These are phyloP conservation scores for Aspergillus awamori DNA, from an alignment of 2,329 filamentous ascomycete species.

Conservation along the genomic window DNA sequence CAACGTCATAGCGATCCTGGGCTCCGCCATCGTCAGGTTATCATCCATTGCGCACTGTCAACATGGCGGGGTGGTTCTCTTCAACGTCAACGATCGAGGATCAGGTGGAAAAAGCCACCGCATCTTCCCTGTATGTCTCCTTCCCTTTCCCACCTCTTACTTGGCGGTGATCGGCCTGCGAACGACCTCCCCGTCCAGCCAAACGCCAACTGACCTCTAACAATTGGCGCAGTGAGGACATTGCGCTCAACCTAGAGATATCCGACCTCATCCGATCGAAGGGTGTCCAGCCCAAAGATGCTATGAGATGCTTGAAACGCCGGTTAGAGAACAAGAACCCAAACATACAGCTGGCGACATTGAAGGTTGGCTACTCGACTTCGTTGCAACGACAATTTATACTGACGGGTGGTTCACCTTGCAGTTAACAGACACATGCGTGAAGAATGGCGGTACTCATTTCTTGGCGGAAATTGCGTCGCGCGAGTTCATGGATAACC, in stretches of 20 bases:
- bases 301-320: constrained; percentile 93
- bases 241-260: constrained; percentile 95
- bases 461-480: constrained; percentile 95
- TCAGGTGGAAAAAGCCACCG: constrained; percentile 93
- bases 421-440: constrained; percentile 92
- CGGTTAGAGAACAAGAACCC: constrained; percentile 97
- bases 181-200: neutral
- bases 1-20: constrained; percentile 25
- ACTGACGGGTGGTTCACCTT: constrained; percentile 17
- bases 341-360: constrained; percentile 90
- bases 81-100: constrained; percentile 92
- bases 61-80: constrained; percentile 96
- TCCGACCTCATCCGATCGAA: constrained; percentile 97
- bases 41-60: constrained; percentile 42
- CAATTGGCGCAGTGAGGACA: constrained; percentile 72
- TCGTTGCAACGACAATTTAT: constrained; percentile 15
- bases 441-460: constrained; percentile 96
- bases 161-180: neutral
- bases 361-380: constrained; percentile 68
- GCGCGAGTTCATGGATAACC: constrained; percentile 96
- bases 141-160: constrained; percentile 12
- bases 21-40: constrained; percentile 12
- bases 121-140: constrained; percentile 78
- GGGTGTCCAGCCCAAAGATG: constrained; percentile 94
- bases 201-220: constrained; percentile 11